A percentile compares a stretch with the other conserved stretches of the same genome.
Conservation (phyloP, 2,329 filamentous ascomycete genomes). For the Colletotrichum truncatum region DNA sequence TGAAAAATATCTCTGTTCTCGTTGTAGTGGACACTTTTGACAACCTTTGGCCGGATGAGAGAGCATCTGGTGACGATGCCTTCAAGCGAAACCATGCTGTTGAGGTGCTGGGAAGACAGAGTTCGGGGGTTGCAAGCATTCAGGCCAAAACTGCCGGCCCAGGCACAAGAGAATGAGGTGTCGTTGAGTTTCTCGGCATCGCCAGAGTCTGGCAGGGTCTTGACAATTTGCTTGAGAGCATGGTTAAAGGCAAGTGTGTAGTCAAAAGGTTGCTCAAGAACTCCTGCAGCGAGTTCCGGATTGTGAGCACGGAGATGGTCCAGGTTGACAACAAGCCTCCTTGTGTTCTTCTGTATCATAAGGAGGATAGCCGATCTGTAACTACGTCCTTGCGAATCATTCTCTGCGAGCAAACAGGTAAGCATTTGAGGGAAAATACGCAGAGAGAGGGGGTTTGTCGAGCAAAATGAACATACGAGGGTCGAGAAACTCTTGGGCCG, state of each 20-base stretch:
- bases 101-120: conserved; percentile 86
- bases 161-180: conserved; percentile 95
- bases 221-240: conserved; percentile 88
- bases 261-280: conserved; percentile 89
- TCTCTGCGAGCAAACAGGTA: conserved; percentile 38
- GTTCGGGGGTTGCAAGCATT: conserved; percentile 95
- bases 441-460: background rate
- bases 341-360: conserved; percentile 75
- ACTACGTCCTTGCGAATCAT: conserved; percentile 68
- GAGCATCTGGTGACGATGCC: conserved; percentile 98
- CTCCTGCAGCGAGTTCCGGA: conserved; percentile 77
- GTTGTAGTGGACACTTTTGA: conserved; percentile 97
- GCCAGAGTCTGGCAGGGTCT: conserved; percentile 79
- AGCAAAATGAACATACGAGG: conserved; percentile 70
- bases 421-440: conserved; percentile 32
- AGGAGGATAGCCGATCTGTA: conserved; percentile 90
- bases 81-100: conserved; percentile 96
- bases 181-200: conserved; percentile 81
- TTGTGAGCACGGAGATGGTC: conserved; percentile 93
- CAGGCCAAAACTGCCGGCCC: conserved; percentile 93
- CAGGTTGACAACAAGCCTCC: conserved; percentile 77
- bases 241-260: conserved; percentile 88
- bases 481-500: conserved; percentile 93
- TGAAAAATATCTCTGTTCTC: conserved; percentile 88
- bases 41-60: conserved; percentile 94